A percentile compares a stretch with the other conserved stretches of the same genome.
These are phyloP conservation scores for Dryadomyces quercivorus DNA, from an alignment of 2,329 filamentous ascomycete species.

Conservation along the genomic window DNA sequence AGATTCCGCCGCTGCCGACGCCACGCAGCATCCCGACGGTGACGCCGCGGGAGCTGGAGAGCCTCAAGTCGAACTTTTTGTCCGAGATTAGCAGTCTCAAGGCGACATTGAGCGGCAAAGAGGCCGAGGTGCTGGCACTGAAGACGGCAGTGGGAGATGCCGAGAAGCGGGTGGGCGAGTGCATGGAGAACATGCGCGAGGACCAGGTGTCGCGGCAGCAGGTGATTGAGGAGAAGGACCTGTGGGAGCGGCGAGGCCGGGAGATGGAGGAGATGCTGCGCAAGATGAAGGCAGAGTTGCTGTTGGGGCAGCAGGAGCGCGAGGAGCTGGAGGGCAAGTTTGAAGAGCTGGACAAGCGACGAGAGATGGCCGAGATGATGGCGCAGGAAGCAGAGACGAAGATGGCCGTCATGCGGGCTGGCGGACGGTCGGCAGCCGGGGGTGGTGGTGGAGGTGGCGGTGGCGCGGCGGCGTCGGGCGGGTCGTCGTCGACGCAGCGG, in stretches of 20 bases:
- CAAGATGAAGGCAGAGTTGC: conserved; percentile 71
- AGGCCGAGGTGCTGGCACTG: conserved; percentile 78
- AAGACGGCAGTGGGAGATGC: conserved; percentile 83
- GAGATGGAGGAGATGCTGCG: conserved; percentile 77
- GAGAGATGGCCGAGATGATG: conserved; percentile 62
- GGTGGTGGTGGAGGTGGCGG: no score
- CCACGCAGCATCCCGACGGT: conserved; percentile 84
- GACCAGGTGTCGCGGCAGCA: conserved; percentile 59
- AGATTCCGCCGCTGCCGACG: conserved; percentile 86
- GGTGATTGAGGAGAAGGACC: conserved; percentile 60
- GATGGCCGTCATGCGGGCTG: conserved; percentile 60
- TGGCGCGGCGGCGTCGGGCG: conserved; percentile 17
- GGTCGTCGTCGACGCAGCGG: conserved; percentile 17
- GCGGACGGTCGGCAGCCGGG: conserved; percentile 33
- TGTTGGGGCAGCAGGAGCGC: conserved; percentile 64
- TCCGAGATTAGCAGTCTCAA: conserved; percentile 93
- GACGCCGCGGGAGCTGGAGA: conserved; percentile 84
- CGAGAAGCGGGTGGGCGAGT: conserved; percentile 81
- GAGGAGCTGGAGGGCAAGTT: conserved; percentile 66
- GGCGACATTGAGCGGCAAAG: conserved; percentile 81
- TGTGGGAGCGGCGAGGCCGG: conserved; percentile 72
- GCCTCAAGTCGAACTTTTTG: conserved; percentile 77
- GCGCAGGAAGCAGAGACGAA: conserved; percentile 66
- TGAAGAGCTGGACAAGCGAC: conserved; percentile 63
- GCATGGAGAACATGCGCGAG: conserved; percentile 71